Base-by-base conservation (phyloP, 2,329 filamentous ascomycete species). In the Amauroascus niger region DNA sequence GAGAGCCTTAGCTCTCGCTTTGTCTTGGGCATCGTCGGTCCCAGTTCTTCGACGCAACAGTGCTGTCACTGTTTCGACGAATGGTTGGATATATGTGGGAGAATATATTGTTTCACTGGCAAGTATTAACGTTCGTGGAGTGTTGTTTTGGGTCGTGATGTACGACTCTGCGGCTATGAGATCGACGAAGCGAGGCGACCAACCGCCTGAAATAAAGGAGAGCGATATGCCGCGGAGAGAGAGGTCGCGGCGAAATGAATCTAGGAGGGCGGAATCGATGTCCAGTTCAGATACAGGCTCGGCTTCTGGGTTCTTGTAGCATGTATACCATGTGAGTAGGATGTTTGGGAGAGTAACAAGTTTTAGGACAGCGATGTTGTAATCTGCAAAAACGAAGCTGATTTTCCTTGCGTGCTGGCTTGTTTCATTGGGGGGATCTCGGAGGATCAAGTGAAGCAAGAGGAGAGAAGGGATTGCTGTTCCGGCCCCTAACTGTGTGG, bases 71-170 rank as follows among this genome's bases (percentile, higher is more conserved):
- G 77, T 75, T 39, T 79, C 74, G 0, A 79, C 76, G 62, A 84
- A 84, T 0, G 76, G 69, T 1, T 57, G 60, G 26, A 82, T 68
- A 1, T 76, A 77, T 1, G 71, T 64, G 0, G 80, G 80, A 5
- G 76, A 79, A 64, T 84, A 84, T 48, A 84, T 83, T 0, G 81
- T 84, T 65, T 84, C 81, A 26, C 79, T 81, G 1, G 79, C 81
- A 3, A 84, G 72, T 6, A 84, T 67, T 18, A 80, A 60, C 0
- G 69, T 71, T 22, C 72, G 72, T 57, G 72, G 28, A 22, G 32
- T 32, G 18, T n/a, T 47, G 16, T 4, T 44, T 13, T 37, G 41
- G 5, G n/a, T 30, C 2, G 16, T 45, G 22, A 11, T 13, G 13
- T 39, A 28, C n/a, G 50, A 39, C 3, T 20, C 40, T 13, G 50